Evolutionary conservation across 768 basidiomycete genomes (phyloP).

Genomic region (Psilocybe sp.): DNA sequence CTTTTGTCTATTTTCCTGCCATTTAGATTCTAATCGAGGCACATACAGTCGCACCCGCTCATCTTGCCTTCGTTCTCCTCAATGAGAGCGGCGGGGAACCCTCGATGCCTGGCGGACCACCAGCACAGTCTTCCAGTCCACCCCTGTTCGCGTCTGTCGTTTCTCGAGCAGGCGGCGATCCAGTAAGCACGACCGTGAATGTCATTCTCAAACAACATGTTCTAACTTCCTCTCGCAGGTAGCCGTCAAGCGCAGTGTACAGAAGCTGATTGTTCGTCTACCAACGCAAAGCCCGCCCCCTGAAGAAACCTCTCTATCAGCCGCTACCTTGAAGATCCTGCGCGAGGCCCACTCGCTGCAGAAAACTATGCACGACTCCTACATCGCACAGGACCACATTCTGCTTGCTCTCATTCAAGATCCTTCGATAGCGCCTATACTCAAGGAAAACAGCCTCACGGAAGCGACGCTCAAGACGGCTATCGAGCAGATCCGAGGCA

Average conservation of each 20-base stretch:
- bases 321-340: conserved; percentile 57
- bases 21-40: conserved; percentile 1
- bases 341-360: conserved; percentile 74
- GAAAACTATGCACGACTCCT: conserved; percentile 87
- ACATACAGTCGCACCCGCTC: conserved; percentile 70
- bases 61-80: conserved; percentile 78
- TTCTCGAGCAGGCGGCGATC: conserved; percentile 82
- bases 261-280: conserved; percentile 76
- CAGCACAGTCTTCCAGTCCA: conserved; percentile 25
- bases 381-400: conserved; percentile 91
- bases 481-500: conserved; percentile 77
- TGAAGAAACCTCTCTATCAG: conserved; percentile 68
- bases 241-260: conserved; percentile 64
- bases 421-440: conserved; percentile 54
- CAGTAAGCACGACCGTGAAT: conserved; percentile 42
- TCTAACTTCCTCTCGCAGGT: conserved; percentile 31
- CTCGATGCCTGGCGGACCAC: conserved; percentile 29
- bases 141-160: conserved; percentile 79
- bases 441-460: conserved; percentile 76
- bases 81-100: conserved; percentile 53
- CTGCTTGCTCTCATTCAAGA: conserved; percentile 84
- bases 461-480: conserved; percentile 73
- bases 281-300: conserved; percentile 85
- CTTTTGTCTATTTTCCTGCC: background rate
- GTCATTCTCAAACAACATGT: background rate